Conservation (phyloP, 441 rosid genomes). For the Pelargonium myrrhifolium region DNA sequence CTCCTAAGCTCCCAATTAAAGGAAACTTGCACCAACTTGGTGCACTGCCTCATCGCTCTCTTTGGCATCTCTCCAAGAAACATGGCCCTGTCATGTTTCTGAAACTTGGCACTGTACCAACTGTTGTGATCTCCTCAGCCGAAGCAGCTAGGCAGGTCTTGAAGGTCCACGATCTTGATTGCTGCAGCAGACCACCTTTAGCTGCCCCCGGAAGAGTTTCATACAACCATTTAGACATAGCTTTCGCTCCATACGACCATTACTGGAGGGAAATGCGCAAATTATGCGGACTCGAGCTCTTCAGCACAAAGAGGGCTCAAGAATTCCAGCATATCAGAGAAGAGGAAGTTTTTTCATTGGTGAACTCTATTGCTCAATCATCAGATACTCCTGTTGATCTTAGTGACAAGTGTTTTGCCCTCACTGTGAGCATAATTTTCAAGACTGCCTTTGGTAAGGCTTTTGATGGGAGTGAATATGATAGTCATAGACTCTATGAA, state of each 20-base stretch:
- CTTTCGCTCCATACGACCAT: slow-evolving; percentile 34
- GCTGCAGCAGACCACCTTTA: slow-evolving; percentile 38
- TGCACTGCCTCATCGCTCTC: slow-evolving; percentile 26
- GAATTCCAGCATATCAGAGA: slow-evolving; percentile 38
- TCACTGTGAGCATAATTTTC: slow-evolving; percentile 24
- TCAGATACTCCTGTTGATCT: slow-evolving; percentile 34
- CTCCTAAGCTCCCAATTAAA: slow-evolving; percentile 18
- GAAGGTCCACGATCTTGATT: slow-evolving; percentile 37
- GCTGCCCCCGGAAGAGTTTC: slow-evolving; percentile 27
- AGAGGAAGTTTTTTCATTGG: slow-evolving; percentile 32
- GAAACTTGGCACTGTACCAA: slow-evolving; percentile 22
- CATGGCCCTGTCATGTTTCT: slow-evolving; percentile 37
- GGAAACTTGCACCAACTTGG: slow-evolving; percentile 39
- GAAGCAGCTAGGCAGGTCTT: slow-evolving; percentile 32
- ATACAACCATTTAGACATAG: slow-evolving; percentile 34
- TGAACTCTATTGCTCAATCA: slow-evolving; percentile 30
- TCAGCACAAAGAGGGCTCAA: slow-evolving; percentile 33
- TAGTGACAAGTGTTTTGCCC: slow-evolving; percentile 23
- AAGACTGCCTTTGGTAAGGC: slow-evolving; percentile 34
- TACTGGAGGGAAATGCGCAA: slow-evolving; percentile 46
- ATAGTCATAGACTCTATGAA: slow-evolving; percentile 20
- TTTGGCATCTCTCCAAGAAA: slow-evolving; percentile 22
- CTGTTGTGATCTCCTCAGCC: slow-evolving; percentile 27
- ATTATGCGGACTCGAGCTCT: slow-evolving; percentile 31
- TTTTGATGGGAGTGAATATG: slow-evolving; percentile 28